Evolutionary conservation across 805 yeast species (phyloP).

Genomic region (Cyberlindnera suaveolens): DNA sequence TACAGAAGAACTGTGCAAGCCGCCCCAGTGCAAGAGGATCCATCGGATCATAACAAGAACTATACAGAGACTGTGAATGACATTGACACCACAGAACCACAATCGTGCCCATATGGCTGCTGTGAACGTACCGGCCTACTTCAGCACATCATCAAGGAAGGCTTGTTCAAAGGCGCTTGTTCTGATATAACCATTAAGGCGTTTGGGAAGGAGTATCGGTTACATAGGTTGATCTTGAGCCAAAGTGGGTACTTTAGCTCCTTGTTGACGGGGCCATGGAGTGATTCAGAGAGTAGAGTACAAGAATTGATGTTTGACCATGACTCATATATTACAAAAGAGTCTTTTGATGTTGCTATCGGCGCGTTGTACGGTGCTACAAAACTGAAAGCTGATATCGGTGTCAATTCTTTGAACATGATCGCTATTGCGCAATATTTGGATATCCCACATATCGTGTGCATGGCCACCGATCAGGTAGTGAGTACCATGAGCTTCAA

Average conservation of each 20-base stretch:
- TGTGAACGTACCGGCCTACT: conserved; percentile 20
- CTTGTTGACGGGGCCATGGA: conserved; percentile 41
- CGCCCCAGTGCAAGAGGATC: too few species aligned
- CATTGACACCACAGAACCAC: conserved; percentile 2
- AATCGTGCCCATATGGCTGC: conserved; percentile 25
- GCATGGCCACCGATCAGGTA: conserved; percentile 35
- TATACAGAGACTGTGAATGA: not conserved
- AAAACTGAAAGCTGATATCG: conserved; percentile 27
- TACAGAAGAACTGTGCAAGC: too few species aligned
- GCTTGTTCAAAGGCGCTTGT: conserved; percentile 39
- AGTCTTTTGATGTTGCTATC: conserved; percentile 43
- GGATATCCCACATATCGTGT: conserved; percentile 39
- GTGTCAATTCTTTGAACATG: conserved; percentile 32
- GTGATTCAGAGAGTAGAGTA: conserved; percentile 16
- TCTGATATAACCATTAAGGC: conserved; percentile 44
- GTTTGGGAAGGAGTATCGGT: conserved; percentile 36
- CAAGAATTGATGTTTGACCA: conserved; percentile 32
- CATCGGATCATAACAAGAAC: not conserved
- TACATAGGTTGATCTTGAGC: conserved; percentile 41
- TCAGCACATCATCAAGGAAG: conserved; percentile 31
- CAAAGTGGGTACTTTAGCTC: conserved; percentile 42
- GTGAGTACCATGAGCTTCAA: conserved; percentile 29
- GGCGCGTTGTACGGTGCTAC: conserved; percentile 34
- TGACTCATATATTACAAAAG: conserved; percentile 35
- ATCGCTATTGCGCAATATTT: conserved; percentile 46